Percentiles rank a stretch among this genome's conserved stretches.
These are phyloP conservation scores for Malus orientalis DNA, from an alignment of 306 rosid genomes.

Conservation along the genomic window DNA sequence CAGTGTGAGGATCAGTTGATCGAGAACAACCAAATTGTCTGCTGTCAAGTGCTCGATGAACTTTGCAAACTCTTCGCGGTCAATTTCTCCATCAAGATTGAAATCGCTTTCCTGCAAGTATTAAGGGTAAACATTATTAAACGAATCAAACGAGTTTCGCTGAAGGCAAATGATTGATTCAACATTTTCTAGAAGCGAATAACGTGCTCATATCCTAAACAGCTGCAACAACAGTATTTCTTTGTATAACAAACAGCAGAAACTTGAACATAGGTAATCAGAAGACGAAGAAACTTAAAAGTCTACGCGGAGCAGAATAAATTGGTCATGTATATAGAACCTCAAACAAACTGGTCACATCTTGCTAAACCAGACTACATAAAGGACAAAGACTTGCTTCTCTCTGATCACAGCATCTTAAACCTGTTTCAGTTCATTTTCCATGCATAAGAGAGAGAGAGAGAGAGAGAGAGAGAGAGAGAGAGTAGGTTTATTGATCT, in stretches of 20 bases:
- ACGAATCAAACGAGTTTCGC: neutral
- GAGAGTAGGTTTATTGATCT: neutral
- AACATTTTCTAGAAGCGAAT: neutral
- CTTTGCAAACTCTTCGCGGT: slow-evolving; percentile 45
- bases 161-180: neutral
- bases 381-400: neutral
- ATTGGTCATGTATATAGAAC: neutral
- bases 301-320: neutral
- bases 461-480: too few species aligned
- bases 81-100: slow-evolving; percentile 49
- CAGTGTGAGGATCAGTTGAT: slow-evolving; percentile 63
- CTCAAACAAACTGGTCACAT: neutral
- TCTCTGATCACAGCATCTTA: neutral
- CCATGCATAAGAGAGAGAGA: neutral
- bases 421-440: neutral
- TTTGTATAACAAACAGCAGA: neutral
- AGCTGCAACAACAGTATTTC: neutral
- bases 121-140: neutral
- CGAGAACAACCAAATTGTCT: slow-evolving; percentile 38
- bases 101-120: slow-evolving; percentile 48
- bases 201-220: neutral
- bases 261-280: neutral
- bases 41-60: slow-evolving; percentile 52
- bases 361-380: neutral
- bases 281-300: neutral